Percentiles rank a stretch among this genome's conserved stretches.
Evolutionary conservation across 1,139 yeast genomes (phyloP).

Genomic region (Pichia cactophila): DNA sequence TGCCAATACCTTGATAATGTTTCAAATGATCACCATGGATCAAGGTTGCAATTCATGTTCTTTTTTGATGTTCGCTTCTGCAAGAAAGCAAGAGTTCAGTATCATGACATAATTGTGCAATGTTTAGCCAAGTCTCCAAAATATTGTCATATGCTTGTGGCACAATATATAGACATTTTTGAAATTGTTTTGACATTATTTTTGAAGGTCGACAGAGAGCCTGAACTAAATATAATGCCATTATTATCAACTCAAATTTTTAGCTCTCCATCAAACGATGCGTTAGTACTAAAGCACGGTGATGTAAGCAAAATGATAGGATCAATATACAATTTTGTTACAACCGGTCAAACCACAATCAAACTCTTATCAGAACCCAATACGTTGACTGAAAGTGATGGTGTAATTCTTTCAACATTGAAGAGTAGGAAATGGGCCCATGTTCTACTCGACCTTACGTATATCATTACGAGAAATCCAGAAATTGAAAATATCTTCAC

Average conservation of each 20-base stretch:
- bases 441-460: constrained; percentile 76
- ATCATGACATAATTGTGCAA: constrained; percentile 65
- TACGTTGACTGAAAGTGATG: constrained; percentile 31
- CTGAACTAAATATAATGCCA: constrained; percentile 71
- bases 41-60: constrained; percentile 71
- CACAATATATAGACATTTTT: constrained; percentile 78
- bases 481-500: constrained; percentile 27
- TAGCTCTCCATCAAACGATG: constrained; percentile 74
- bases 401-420: constrained; percentile 41
- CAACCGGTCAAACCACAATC: constrained; percentile 46
- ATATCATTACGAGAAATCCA: constrained; percentile 63
- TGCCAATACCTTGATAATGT: constrained; percentile 36
- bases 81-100: constrained; percentile 51
- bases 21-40: constrained; percentile 36
- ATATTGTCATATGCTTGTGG: constrained; percentile 55
- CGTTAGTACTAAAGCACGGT: constrained; percentile 61
- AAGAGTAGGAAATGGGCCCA: constrained; percentile 81
- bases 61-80: constrained; percentile 67
- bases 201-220: constrained; percentile 67
- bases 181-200: constrained; percentile 73
- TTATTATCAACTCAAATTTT: constrained; percentile 78
- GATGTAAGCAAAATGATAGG: constrained; percentile 63
- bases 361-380: constrained; percentile 33
- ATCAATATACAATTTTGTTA: constrained; percentile 56
- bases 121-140: constrained; percentile 60